Base-by-base conservation (phyloP, 768 basidiomycete species). In the Rhodosporidiobolus odoratus region DNA sequence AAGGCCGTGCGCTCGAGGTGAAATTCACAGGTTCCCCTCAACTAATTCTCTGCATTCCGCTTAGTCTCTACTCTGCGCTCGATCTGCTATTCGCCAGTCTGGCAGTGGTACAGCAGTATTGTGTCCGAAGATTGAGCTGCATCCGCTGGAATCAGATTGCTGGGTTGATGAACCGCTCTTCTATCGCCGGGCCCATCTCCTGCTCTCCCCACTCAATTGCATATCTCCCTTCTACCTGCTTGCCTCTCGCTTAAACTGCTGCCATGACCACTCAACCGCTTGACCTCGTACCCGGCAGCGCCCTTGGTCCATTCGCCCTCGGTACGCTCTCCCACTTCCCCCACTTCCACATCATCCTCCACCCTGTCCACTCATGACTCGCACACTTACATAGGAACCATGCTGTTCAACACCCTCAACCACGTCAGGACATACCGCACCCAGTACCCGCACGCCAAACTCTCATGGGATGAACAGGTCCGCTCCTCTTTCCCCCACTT, bases 381-480 rank as follows among this genome's bases (percentile, higher is more conserved):
- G 16, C 27, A 3, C 48, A 23, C 13, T 19, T 30, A 32, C 16
- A 9, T 65, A 74, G 75, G 75, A 13, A 62, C 57, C 9, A 66
- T 67, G 57, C 60, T 74, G 23, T 76, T 74, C 73, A 67, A 72
- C 62, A 54, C 64, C 2, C 54, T 76, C 50, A 75, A 73, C 63
- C 60, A 62, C 50, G 53, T 75, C 16, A 25, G 68, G 15, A 65
- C 41, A 43, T 68, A 64, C 34, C 53, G 66, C 4, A 17, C 43
- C 2, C n/a, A 32, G 25, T 74, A 74, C 47, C 69, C 68, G 15
- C 21, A n/a, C 13, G 58, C 34, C 16, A 58, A 62, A 34, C 15
- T 71, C 41, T 62, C 65, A 12, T 75, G 69, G 66, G 65, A 70
- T 59, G 69, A 75, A 2, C 32, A 58, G 12, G 71, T 68, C n/a